Percentiles rank a stretch among this genome's conserved stretches.
These are phyloP conservation scores for Blastobotrys muscicola DNA, from an alignment of 805 yeast species.

Conservation along the genomic window DNA sequence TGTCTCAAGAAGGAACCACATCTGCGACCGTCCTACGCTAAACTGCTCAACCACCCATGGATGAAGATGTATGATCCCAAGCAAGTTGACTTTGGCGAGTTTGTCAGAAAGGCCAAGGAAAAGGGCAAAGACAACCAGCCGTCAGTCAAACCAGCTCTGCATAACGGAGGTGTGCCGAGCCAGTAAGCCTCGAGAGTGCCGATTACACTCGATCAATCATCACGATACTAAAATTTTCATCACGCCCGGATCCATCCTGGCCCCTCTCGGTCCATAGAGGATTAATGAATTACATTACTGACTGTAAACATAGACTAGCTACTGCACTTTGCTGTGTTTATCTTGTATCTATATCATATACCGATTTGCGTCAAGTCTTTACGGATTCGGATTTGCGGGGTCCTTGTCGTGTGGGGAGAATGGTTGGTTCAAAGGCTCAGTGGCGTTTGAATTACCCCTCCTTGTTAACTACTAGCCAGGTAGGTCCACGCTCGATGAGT, in stretches of 20 bases:
- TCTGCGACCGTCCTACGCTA: slow-evolving; percentile 69
- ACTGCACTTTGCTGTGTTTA: no score
- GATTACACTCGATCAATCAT: not conserved
- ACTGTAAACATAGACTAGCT: not conserved
- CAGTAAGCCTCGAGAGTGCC: not conserved
- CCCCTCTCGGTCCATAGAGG: not conserved
- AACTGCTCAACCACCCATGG: slow-evolving; percentile 80
- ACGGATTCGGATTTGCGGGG: no score
- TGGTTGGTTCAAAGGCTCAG: no score
- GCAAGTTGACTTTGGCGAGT: slow-evolving; percentile 31
- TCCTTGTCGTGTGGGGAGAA: no score
- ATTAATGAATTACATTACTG: not conserved
- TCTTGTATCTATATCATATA: no score
- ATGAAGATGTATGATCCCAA: slow-evolving; percentile 41
- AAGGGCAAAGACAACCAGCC: not conserved
- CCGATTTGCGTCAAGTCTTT: no score
- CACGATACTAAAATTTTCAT: not conserved
- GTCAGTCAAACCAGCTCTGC: slow-evolving; percentile 6
- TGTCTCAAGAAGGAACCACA: slow-evolving; percentile 70
- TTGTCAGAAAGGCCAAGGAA: slow-evolving; percentile 22
- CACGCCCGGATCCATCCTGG: not conserved
- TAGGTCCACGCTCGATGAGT: no score
- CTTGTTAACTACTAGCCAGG: no score
- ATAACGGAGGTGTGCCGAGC: slow-evolving; percentile 3
- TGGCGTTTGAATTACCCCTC: no score